Evolutionary conservation across 257 asterid genomes (phyloP), one percentile per base, ranked within the genome.

Genomic region (Anisodus tanguticus): DNA sequence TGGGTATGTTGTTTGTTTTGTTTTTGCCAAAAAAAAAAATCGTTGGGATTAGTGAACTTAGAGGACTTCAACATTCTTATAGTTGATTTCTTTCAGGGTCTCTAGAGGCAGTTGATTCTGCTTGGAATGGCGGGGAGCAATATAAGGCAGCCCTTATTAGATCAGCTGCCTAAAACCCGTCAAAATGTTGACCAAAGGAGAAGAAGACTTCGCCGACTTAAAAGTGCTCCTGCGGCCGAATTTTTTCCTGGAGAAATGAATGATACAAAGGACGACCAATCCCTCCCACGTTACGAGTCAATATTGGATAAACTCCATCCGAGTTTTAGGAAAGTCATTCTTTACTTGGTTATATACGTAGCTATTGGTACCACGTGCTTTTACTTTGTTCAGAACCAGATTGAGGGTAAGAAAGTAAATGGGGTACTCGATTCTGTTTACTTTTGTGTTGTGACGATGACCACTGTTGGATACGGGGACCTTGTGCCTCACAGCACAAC

Each of bases 401-500:
- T 96, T 85, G 72, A 77, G 54, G 99, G 99, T 7, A 89, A 88
- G 62, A 94, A 92, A 89, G 86, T 88, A 3, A 83, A 90, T 19
- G 93, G 92, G 11, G 83, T 94, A 81, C 97, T 96, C 12, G 99
- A 96, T 88, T 92, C 98, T 6, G 87, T 93, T 77, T 96, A 96
- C 91, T 96, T 96, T 70, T 93, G 98, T 90, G 92, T 96, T 37
- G 99, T 96, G 72, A 96, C 99, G 13, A 96, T 96, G 98, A 96
- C 99, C 26, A 96, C 98, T 35, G 95, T 96, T 47, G 99, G 99
- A 83, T 96, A 96, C 53, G 99, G 99, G 37, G 99, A 96, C 86
- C 97, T 96, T 9, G 97, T 96, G 43, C 99, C 99, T 8, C 76
- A 88, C 35, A 91, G 95, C 54, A 16, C 84, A 0, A 81, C 88